A percentile compares a stretch with the other conserved stretches of the same genome.
phyloP scores from a whole-genome alignment of 2,329 filamentous ascomycete genomes.

The Daldinia sp. region DNA sequence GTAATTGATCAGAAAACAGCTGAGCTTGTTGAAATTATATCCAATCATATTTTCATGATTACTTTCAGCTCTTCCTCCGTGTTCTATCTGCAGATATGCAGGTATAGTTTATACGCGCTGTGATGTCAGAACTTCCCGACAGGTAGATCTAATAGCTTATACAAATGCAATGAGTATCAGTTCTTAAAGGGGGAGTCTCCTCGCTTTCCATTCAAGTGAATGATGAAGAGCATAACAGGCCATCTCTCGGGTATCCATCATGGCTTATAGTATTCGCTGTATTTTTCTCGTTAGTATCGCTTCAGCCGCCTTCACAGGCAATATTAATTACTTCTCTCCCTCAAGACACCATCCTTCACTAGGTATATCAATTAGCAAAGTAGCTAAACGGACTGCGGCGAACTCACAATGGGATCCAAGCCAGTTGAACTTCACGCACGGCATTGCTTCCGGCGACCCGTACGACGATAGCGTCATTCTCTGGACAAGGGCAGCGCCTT shows the following conservation, averaged over 20 bases:
- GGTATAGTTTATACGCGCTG: background rate
- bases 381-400: conserved; percentile 65
- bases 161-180: background rate
- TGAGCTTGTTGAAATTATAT: conserved; percentile 13
- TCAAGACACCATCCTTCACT: conserved; percentile 70
- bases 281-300: conserved; percentile 35
- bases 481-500: conserved; percentile 59
- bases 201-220: conserved; percentile 9
- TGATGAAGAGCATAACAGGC: background rate
- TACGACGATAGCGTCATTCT: conserved; percentile 67
- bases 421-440: conserved; percentile 70
- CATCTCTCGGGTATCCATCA: conserved; percentile 18
- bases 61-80: conserved; percentile 25
- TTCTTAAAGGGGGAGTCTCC: background rate
- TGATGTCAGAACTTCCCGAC: conserved; percentile 18
- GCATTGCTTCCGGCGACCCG: conserved; percentile 62
- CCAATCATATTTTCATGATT: conserved; percentile 39
- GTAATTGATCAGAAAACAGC: background rate
- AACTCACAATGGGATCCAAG: conserved; percentile 59
- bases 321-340: conserved; percentile 71
- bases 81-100: conserved; percentile 7
- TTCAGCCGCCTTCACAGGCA: conserved; percentile 52
- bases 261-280: conserved; percentile 36
- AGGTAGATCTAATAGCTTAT: conserved; percentile 11
- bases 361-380: conserved; percentile 68